Base-by-base conservation (phyloP, 2,329 filamentous ascomycete genomes). In the Aureobasidium mangrovei region DNA sequence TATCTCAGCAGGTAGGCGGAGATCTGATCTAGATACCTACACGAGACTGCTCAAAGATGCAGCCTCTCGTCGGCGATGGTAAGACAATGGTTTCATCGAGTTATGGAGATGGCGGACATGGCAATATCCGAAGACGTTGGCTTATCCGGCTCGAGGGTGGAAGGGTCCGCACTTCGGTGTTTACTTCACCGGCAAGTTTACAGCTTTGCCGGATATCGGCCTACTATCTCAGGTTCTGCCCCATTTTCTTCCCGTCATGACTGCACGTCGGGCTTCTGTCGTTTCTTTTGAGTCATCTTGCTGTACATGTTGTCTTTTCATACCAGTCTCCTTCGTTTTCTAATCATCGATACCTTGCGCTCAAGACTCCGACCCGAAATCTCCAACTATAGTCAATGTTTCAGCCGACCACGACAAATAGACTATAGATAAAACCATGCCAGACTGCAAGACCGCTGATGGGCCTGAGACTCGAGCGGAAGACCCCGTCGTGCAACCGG, bases 401-500 rank as follows among this genome's bases (percentile, higher is more conserved):
- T 32, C 24, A 36, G n/a, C 39, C 31, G 24, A n/a, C 6, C 6
- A 6, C 31, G 24, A 32, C 39, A 43, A 24, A 7, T 6, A 7
- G 26, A 4, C 33, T 4, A n/a, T 52, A 29, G 42, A 52, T n/a
- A 7, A 28, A 39, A 54, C 24, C 24, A 55, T 55, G 53, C 44
- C 53, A 24, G 53, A 44, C 7, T 32, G 31, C 53, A 55, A 55
- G 26, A 42, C 39, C 31, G 5, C 41, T 7, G 31, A 8, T 7
- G 26, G 12, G n/a, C 41, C 43, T 28, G 38, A 48, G 4, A 42
- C 38, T 24, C 44, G 35, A 28, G 43, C 53, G 8, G 44, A 47
- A 42, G 53, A 55, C 27, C 53, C 53, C 24, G 39, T 55, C 8
- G 53, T 55, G 3, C 53, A 55, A 38, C 44, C 53, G n/a, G 45